Evolutionary conservation across 225 moss, liverwort and hornwort genomes (phyloP), one percentile per base, ranked within the genome.

Genomic region (Pleurozium schreberi): DNA sequence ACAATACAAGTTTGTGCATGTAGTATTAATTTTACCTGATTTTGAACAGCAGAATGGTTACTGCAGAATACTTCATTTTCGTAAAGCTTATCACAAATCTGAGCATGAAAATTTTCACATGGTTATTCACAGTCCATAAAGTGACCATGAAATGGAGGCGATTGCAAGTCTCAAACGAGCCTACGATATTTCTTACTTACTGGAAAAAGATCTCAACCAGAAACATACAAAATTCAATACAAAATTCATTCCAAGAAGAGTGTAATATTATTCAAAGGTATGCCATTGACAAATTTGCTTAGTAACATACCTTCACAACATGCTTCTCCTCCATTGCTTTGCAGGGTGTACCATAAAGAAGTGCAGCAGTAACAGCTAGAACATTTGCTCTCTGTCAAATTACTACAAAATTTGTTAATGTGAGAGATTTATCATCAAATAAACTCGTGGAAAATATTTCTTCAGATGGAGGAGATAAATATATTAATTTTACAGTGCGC

Each of bases 311-410:
- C 95, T 94, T 93, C n/a, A 65, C 87, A 68, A 97, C 91, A 68
- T 93, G 89, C 81, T 92, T 90, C 82, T 95, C 93, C 50, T 93
- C 85, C 49, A 98, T 82, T 87, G 86, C 90, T 82, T 80, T 70
- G 57, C 84, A 88, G 40, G 96, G 95, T 81, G 97, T 96, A 81
- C 98, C 97, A 87, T 93, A 95, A 8, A 98, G 83, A 80, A 98
- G 91, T 80, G 95, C 96, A 88, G 94, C 95, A 80, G 67, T 85
- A 68, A 97, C 92, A 84, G 91, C 88, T 34, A 98, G 88, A 79
- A 93, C 93, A 88, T 97, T 94, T 89, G 89, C 92, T 90, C 90
- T 94, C 98, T 97, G 92, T 74, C 74, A 88, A 57, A 86, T 25
- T 19, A 85, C 53, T 81, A 89, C 31, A 85, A 43, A 66, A 65